A percentile compares a stretch with the other conserved stretches of the same genome.
These are phyloP conservation scores for Mycena kentingensis DNA, from an alignment of 768 basidiomycete genomes.

Conservation along the genomic window DNA sequence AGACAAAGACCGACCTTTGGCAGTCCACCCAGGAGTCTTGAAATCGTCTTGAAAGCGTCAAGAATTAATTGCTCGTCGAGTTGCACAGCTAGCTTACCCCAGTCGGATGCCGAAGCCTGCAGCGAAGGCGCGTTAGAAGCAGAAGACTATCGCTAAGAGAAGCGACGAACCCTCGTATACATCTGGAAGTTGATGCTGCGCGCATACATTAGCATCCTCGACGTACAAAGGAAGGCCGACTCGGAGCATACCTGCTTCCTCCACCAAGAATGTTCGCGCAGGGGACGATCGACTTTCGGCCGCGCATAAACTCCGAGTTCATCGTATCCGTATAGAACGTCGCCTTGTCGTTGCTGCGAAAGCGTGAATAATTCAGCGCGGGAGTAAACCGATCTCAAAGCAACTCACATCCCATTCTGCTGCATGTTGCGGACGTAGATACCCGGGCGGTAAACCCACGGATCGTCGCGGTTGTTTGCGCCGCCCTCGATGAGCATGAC, in stretches of 20 bases:
- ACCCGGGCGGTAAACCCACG: slow-evolving; percentile 64
- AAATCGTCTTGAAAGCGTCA: slow-evolving; percentile 58
- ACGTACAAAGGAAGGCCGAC: too few relatives aligned
- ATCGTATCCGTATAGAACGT: slow-evolving; percentile 70
- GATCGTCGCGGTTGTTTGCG: slow-evolving; percentile 72
- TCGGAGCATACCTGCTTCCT: neutral
- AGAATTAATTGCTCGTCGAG: neutral
- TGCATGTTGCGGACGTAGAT: slow-evolving; percentile 76
- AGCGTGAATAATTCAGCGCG: neutral
- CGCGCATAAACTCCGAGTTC: slow-evolving; percentile 58
- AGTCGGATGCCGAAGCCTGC: slow-evolving; percentile 70
- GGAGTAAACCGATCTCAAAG: neutral
- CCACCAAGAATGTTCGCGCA: slow-evolving; percentile 67
- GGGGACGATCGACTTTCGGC: slow-evolving; percentile 67
- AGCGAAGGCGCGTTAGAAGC: neutral
- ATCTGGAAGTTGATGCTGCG: slow-evolving; percentile 76
- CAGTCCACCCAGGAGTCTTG: slow-evolving; percentile 70
- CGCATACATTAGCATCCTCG: too few relatives aligned
- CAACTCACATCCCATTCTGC: slow-evolving; percentile 61
- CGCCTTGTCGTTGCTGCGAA: slow-evolving; percentile 65
- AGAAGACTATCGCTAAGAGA: neutral
- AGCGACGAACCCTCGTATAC: slow-evolving; percentile 58
- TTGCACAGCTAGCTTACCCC: slow-evolving; percentile 45
- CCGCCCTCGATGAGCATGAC: slow-evolving; percentile 78
- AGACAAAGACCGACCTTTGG: slow-evolving; percentile 45